These are phyloP conservation scores for Nannizzia gypsea DNA, from an alignment of 2,329 filamentous ascomycete genomes.

Conservation along the genomic window DNA sequence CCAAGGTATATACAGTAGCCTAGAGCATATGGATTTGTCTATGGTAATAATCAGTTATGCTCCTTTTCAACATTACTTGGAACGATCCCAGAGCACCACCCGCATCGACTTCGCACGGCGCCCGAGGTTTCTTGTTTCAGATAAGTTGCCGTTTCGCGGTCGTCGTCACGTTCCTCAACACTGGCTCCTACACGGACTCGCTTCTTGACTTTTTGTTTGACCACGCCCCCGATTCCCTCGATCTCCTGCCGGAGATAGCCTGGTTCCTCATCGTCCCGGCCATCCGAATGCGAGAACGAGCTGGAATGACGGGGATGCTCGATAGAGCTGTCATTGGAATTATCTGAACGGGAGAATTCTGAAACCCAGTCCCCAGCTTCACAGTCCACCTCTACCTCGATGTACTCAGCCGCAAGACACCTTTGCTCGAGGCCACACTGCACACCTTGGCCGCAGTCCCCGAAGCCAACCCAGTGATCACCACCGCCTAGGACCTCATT, in stretches of 20 bases:
- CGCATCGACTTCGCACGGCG: constrained; percentile 69
- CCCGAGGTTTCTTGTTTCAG: constrained; percentile 60
- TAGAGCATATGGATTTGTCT: neutral
- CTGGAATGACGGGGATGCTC: constrained; percentile 12
- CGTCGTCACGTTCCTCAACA: constrained; percentile 76
- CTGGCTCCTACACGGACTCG: constrained; percentile 70
- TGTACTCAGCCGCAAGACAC: constrained; percentile 65
- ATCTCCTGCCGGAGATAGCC: constrained; percentile 82
- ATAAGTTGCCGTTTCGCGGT: constrained; percentile 53
- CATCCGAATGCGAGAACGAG: constrained; percentile 13
- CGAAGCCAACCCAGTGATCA: constrained; percentile 73
- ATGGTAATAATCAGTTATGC: neutral
- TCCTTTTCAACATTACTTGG: constrained; percentile 41
- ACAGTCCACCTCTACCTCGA: constrained; percentile 75
- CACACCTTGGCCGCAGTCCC: constrained; percentile 77
- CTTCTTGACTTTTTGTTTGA: constrained; percentile 79
- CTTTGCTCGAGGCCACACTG: constrained; percentile 67
- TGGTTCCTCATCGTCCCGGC: constrained; percentile 35
- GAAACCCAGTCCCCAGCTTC: constrained; percentile 62
- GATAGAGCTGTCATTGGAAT: constrained; percentile 16
- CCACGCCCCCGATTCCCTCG: constrained; percentile 74
- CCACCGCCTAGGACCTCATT: constrained; percentile 64
- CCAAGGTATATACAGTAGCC: neutral
- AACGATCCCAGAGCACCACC: constrained; percentile 74
- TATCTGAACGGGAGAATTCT: constrained; percentile 22